Percentiles rank a stretch among this genome's conserved stretches.
Conservation (phyloP, 352 stramenopile genomes). For the Salisapilia sapeloensis region DNA sequence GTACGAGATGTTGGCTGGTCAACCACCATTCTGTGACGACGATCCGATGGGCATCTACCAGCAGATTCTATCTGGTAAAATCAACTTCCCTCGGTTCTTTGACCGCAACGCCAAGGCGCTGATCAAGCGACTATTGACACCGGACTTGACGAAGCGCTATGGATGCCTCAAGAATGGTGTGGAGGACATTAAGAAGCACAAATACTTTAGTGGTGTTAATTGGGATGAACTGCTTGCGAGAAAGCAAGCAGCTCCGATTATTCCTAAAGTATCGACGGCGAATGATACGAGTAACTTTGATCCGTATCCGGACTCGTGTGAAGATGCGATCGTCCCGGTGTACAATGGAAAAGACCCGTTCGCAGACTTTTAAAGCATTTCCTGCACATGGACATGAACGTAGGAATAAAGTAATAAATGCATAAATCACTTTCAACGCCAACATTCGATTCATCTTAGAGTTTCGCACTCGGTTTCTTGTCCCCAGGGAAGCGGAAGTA, state of each 20-base stretch:
- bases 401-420: too few relatives aligned
- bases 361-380: conserved; percentile 79
- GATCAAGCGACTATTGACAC: conserved; percentile 92
- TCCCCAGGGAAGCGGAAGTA: conserved; percentile 58
- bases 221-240: conserved; percentile 82
- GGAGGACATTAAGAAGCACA: conserved; percentile 94
- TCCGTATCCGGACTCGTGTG: conserved; percentile 87
- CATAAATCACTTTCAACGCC: too few relatives aligned
- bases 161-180: conserved; percentile 93
- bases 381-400: too few relatives aligned
- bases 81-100: conserved; percentile 91
- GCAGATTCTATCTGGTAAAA: conserved; percentile 87
- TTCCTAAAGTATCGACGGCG: conserved; percentile 78
- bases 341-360: conserved; percentile 89
- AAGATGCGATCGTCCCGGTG: conserved; percentile 81
- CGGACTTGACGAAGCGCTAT: conserved; percentile 93
- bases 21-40: conserved; percentile 92
- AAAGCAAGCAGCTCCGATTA: conserved; percentile 86
- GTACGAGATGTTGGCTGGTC: conserved; percentile 95
- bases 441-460: too few relatives aligned
- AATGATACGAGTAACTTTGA: conserved; percentile 97
- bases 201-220: conserved; percentile 88
- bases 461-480: too few relatives aligned
- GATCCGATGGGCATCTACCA: conserved; percentile 95
- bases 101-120: conserved; percentile 91